A percentile compares a stretch with the other conserved stretches of the same genome.
Conservation (phyloP, 192 early-diverging fungal genomes). For the Coemansia sp. region DNA sequence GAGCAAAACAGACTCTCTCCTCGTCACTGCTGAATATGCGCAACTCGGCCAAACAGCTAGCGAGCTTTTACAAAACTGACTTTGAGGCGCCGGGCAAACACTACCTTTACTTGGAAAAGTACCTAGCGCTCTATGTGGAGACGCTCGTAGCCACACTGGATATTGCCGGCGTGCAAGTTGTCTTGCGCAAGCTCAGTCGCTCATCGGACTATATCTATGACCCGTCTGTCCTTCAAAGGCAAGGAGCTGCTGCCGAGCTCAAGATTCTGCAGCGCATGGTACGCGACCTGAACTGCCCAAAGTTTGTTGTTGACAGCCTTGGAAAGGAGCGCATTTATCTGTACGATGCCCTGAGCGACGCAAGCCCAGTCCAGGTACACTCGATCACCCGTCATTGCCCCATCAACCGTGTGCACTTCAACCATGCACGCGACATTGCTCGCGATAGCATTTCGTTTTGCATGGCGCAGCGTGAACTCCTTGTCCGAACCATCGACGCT, state of each 20-base stretch:
- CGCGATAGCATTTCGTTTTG: slow-evolving; percentile 39
- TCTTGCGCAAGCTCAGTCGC: slow-evolving; percentile 45
- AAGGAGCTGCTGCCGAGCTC: slow-evolving; percentile 14
- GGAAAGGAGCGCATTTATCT: slow-evolving; percentile 38
- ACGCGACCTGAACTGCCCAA: slow-evolving; percentile 32
- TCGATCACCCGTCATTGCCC: slow-evolving; percentile 43
- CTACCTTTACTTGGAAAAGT: slow-evolving; percentile 53
- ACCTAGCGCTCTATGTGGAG: slow-evolving; percentile 34
- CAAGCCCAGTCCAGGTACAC: not conserved
- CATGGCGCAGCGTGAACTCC: slow-evolving; percentile 11
- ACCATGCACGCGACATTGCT: slow-evolving; percentile 37
- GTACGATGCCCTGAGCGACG: slow-evolving; percentile 8
- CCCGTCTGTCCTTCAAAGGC: not conserved
- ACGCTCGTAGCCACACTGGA: slow-evolving; percentile 35
- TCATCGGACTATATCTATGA: slow-evolving; percentile 31
- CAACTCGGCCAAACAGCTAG: slow-evolving; percentile 34
- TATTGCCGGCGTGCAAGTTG: slow-evolving; percentile 25
- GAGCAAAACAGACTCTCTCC: slow-evolving; percentile 37
- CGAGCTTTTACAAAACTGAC: slow-evolving; percentile 53
- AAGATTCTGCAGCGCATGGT: slow-evolving; percentile 30
- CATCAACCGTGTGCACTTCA: slow-evolving; percentile 37
- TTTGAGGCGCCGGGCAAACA: slow-evolving; percentile 50
- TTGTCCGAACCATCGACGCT: not conserved
- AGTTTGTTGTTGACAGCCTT: slow-evolving; percentile 20
- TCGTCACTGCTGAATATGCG: slow-evolving; percentile 42